These are phyloP conservation scores for Candida sanyiensis DNA, from an alignment of 805 yeast genomes.

Conservation along the genomic window DNA sequence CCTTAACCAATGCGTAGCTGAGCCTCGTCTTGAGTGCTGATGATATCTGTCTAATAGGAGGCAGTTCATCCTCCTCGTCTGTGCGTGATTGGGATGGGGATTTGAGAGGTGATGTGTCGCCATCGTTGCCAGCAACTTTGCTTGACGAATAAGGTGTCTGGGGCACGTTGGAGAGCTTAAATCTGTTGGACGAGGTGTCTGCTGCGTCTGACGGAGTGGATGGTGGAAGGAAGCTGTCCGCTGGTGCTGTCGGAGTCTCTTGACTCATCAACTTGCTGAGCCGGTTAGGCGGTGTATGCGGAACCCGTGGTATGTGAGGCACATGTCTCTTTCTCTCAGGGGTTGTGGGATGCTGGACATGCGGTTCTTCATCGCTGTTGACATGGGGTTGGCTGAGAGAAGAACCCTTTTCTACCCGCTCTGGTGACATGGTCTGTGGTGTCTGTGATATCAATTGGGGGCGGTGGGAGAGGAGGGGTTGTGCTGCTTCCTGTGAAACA, in stretches of 20 bases:
- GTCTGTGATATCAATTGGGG: too few species aligned
- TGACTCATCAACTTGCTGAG: constrained; percentile 5
- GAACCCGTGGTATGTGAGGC: constrained; percentile 5
- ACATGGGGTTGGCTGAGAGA: neutral
- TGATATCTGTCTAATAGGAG: constrained; percentile 37
- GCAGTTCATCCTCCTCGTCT: constrained; percentile 25
- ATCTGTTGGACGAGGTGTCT: neutral
- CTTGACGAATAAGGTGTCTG: constrained; percentile 17
- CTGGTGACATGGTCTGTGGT: neutral
- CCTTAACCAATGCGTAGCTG: constrained; percentile 36
- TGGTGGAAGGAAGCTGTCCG: constrained; percentile 16
- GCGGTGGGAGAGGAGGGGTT: too few species aligned
- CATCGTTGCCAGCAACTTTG: neutral
- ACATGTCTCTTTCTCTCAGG: constrained; percentile 12
- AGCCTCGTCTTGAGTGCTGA: constrained; percentile 35
- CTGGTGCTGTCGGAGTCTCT: constrained; percentile 19
- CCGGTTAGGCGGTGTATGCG: constrained; percentile 22
- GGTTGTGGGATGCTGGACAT: constrained; percentile 9
- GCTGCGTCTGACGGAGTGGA: constrained; percentile 19
- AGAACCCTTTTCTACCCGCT: neutral
- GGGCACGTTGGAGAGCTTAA: constrained; percentile 22
- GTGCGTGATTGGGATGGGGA: constrained; percentile 20
- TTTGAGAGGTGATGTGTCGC: constrained; percentile 21
- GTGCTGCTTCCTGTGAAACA: neutral
- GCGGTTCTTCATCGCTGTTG: neutral